phyloP scores from a whole-genome alignment of 179 eudicot genomes.

The Heliamphora pulchella region DNA sequence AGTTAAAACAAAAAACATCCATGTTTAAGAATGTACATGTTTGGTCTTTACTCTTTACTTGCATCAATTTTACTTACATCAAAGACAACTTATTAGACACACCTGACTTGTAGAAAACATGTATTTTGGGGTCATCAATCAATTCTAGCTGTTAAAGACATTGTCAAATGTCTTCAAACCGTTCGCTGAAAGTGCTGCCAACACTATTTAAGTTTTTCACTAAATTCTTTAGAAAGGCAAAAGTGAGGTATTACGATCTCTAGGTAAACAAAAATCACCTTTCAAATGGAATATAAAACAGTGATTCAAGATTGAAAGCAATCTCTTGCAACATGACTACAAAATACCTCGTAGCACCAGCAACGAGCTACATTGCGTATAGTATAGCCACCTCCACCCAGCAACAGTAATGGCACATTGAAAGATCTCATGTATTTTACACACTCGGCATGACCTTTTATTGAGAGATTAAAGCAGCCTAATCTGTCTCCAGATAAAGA shows the following conservation, averaged over 20 bases:
- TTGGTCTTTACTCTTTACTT: neutral
- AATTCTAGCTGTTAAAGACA: neutral
- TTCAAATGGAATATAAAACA: neutral
- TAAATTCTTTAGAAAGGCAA: too few relatives aligned
- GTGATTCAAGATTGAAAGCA: constrained; percentile 5
- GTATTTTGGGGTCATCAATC: neutral
- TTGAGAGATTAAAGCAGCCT: constrained; percentile 78
- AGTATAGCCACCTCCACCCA: constrained; percentile 81
- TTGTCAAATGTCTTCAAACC: neutral
- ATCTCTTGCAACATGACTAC: neutral
- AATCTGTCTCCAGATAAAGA: constrained; percentile 74
- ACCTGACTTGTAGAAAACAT: neutral
- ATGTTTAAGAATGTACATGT: neutral
- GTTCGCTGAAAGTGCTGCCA: neutral
- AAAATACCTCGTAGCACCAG: constrained; percentile 80
- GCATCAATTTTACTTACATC: neutral
- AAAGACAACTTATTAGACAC: neutral
- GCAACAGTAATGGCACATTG: constrained; percentile 58
- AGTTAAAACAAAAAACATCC: neutral
- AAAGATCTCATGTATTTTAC: constrained; percentile 77
- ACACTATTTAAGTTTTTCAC: neutral
- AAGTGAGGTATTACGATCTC: neutral
- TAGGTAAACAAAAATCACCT: neutral
- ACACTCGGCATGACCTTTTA: constrained; percentile 70
- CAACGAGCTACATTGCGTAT: constrained; percentile 86